Percentiles rank a stretch among this genome's conserved stretches.
These are phyloP conservation scores for Curvularia eragrostidis DNA, from an alignment of 2,329 filamentous ascomycete genomes.

Conservation along the genomic window DNA sequence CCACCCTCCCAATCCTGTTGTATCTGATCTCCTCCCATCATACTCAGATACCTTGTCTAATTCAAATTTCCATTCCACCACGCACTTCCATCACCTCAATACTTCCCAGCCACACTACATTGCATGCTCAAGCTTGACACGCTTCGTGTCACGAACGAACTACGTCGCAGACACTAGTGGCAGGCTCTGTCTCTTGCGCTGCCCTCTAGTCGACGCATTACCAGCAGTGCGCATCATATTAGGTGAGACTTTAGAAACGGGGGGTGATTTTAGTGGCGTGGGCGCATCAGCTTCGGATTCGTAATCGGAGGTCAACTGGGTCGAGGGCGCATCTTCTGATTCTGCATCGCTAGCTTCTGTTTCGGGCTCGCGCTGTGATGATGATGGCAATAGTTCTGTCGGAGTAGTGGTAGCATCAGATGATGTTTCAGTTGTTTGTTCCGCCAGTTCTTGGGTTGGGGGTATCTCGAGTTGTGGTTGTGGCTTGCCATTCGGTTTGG, in stretches of 20 bases:
- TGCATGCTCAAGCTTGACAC: slow-evolving; percentile 2
- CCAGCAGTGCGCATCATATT: slow-evolving; percentile 42
- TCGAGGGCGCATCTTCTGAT: slow-evolving; percentile 34
- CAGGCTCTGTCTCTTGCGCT: slow-evolving; percentile 28
- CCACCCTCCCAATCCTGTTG: background rate
- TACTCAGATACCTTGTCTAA: background rate
- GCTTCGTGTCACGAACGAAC: slow-evolving; percentile 11
- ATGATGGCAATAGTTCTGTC: background rate
- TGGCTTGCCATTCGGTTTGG: slow-evolving; percentile 4
- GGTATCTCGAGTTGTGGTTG: background rate
- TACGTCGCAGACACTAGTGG: slow-evolving; percentile 41
- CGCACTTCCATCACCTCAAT: background rate
- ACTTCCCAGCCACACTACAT: background rate
- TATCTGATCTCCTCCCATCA: background rate
- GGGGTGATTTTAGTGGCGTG: slow-evolving; percentile 1
- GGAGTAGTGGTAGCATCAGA: slow-evolving; percentile 1
- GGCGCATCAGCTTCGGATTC: slow-evolving; percentile 15
- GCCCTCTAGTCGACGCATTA: slow-evolving; percentile 18
- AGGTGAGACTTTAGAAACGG: slow-evolving; percentile 22
- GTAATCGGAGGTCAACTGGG: slow-evolving; percentile 30
- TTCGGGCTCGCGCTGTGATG: slow-evolving; percentile 2
- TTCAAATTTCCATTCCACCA: background rate
- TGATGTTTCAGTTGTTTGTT: background rate
- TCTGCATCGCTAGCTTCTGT: slow-evolving; percentile 34
- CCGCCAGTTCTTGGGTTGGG: background rate